phyloP scores from a whole-genome alignment of 108 stramenopile genomes.

The Skeletonema potamos region DNA sequence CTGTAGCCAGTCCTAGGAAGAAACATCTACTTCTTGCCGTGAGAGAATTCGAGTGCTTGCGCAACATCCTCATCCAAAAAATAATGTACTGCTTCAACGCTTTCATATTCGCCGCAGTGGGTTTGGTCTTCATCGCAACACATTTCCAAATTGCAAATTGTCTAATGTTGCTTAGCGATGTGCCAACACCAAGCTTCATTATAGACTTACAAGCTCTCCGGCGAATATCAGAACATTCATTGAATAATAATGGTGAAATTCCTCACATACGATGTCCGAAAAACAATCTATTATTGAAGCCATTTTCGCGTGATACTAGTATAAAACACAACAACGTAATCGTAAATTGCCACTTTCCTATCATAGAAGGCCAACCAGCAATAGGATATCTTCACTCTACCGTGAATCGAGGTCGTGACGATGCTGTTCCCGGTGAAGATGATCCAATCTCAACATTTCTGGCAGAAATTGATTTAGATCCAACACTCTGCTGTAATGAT shows the following conservation, averaged over 20 bases:
- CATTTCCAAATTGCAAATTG: neutral
- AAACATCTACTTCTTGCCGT: no score
- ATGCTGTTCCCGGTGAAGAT: slow-evolving; percentile 18
- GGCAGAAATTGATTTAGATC: slow-evolving; percentile 46
- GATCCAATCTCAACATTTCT: slow-evolving; percentile 52
- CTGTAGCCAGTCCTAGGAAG: no score
- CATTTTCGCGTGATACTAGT: slow-evolving; percentile 19
- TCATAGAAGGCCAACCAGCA: slow-evolving; percentile 29
- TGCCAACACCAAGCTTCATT: slow-evolving; percentile 60
- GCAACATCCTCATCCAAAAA: no score
- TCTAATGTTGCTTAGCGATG: slow-evolving; percentile 48
- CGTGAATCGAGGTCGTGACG: slow-evolving; percentile 40
- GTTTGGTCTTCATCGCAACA: neutral
- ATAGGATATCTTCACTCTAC: slow-evolving; percentile 43
- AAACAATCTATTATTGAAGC: slow-evolving; percentile 23
- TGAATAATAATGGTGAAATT: slow-evolving; percentile 20
- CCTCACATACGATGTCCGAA: slow-evolving; percentile 28
- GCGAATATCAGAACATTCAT: slow-evolving; percentile 35
- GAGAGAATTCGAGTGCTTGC: no score
- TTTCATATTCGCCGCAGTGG: neutral
- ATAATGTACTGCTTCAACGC: neutral
- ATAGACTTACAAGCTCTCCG: slow-evolving; percentile 37
- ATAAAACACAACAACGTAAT: neutral
- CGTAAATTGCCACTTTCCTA: slow-evolving; percentile 33
- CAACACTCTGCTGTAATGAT: slow-evolving; percentile 20